Evolutionary conservation across 805 yeast genomes (phyloP).

Genomic region (Zygosaccharomyces lentus): DNA sequence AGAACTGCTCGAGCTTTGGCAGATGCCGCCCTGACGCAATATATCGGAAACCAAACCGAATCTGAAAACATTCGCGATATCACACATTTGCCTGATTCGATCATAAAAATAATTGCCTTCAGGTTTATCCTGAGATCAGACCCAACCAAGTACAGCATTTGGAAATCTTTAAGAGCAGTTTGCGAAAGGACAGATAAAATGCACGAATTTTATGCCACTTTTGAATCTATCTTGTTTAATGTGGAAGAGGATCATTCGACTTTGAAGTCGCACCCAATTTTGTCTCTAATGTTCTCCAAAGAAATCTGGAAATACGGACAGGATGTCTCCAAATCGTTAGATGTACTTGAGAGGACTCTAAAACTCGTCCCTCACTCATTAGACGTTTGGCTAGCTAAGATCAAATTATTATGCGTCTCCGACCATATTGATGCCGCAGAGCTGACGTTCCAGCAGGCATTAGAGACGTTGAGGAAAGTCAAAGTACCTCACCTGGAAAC

Average conservation of each 20-base stretch:
- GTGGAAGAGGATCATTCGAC: constrained; percentile 15
- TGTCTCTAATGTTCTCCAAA: constrained; percentile 68
- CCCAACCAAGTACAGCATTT: constrained; percentile 45
- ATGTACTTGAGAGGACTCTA: constrained; percentile 48
- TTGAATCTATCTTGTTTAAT: constrained; percentile 48
- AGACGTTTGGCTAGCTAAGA: constrained; percentile 66
- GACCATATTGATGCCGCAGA: constrained; percentile 37
- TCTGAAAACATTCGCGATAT: constrained; percentile 22
- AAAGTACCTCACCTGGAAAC: constrained; percentile 33
- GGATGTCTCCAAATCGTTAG: constrained; percentile 49
- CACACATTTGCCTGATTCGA: constrained; percentile 15
- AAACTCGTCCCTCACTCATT: constrained; percentile 43
- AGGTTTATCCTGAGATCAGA: constrained; percentile 38
- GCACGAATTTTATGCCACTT: constrained; percentile 40
- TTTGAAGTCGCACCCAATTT: constrained; percentile 46
- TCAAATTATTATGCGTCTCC: constrained; percentile 54
- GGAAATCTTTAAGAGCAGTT: constrained; percentile 45
- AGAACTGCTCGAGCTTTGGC: constrained; percentile 54
- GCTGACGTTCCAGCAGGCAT: constrained; percentile 38
- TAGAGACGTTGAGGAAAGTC: constrained; percentile 29
- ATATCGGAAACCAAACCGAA: constrained; percentile 24
- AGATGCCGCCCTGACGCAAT: constrained; percentile 36
- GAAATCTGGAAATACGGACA: constrained; percentile 52
- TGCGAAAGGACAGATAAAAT: constrained; percentile 32
- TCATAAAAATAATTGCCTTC: constrained; percentile 42